These are phyloP conservation scores for Diaporthe destruens DNA, from an alignment of 2,329 filamentous ascomycete species.

Conservation along the genomic window DNA sequence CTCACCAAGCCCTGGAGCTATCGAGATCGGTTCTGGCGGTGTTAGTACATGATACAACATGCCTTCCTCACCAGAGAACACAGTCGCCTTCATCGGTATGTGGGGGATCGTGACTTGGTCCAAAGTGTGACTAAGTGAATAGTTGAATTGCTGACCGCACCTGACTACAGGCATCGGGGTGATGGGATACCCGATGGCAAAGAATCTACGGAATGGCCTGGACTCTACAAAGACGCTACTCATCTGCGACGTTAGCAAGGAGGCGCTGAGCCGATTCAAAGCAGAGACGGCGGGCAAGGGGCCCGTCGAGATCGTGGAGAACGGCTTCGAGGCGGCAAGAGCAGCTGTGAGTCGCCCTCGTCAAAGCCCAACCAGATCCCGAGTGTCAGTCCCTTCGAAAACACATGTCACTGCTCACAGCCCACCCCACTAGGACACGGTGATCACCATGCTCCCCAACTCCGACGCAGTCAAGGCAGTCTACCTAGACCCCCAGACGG, in stretches of 20 bases:
- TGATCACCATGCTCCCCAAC: conserved; percentile 57
- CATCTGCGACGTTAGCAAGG: conserved; percentile 53
- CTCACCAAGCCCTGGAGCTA: not conserved
- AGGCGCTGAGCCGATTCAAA: conserved; percentile 53
- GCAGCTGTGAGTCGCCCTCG: conserved; percentile 47
- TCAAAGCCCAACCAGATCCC: too few species aligned
- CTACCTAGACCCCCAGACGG: conserved; percentile 51
- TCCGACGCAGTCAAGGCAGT: conserved; percentile 53
- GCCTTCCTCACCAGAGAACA: not conserved
- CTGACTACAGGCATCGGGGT: conserved; percentile 48
- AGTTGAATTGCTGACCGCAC: not conserved
- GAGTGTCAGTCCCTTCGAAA: not conserved
- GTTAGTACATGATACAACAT: not conserved
- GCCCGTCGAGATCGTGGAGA: conserved; percentile 51
- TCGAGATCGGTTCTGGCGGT: not conserved
- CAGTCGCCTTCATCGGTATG: conserved; percentile 19
- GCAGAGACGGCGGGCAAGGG: conserved; percentile 51
- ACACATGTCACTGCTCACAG: not conserved
- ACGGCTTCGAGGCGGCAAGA: conserved; percentile 54
- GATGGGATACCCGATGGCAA: conserved; percentile 54
- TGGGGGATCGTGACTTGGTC: not conserved
- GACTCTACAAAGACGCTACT: conserved; percentile 46
- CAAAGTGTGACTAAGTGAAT: not conserved
- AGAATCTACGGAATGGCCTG: conserved; percentile 49
- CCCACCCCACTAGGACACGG: conserved; percentile 48